A percentile compares a stretch with the other conserved stretches of the same genome.
Conservation (phyloP, 2,329 filamentous ascomycete species). For the Neoscytalidium dimidiatum region DNA sequence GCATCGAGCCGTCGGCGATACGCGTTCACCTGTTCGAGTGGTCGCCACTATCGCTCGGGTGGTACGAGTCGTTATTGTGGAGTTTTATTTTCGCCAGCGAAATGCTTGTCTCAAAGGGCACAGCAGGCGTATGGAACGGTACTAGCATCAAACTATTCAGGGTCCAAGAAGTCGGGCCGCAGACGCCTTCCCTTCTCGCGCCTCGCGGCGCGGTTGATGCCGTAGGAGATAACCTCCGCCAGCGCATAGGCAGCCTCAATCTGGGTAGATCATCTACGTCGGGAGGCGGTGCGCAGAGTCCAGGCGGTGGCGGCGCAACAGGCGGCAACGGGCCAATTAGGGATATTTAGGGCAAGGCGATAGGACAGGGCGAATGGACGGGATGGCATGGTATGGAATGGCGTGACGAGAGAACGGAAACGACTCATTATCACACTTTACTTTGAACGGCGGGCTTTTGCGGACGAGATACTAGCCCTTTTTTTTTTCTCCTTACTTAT, state of each 20-base stretch:
- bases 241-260: conserved; percentile 80
- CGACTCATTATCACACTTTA: neutral
- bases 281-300: conserved; percentile 22
- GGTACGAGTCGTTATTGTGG: conserved; percentile 96
- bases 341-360: conserved; percentile 32
- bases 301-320: conserved; percentile 23
- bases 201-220: conserved; percentile 91
- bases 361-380: neutral
- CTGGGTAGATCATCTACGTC: conserved; percentile 49
- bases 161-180: conserved; percentile 79
- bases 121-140: conserved; percentile 91
- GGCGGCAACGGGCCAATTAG: conserved; percentile 27
- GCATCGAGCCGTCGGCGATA: conserved; percentile 72
- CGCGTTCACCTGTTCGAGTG: conserved; percentile 91
- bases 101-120: conserved; percentile 82
- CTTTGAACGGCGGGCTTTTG: neutral
- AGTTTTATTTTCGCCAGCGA: conserved; percentile 88
- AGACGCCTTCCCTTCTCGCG: conserved; percentile 78
- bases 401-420: neutral
- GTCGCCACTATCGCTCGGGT: conserved; percentile 85
- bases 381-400: neutral
- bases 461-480: neutral
- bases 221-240: conserved; percentile 86
- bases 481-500: neutral
- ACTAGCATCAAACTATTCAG: conserved; percentile 86